Evolutionary conservation across 2,329 filamentous ascomycete genomes (phyloP).

Genomic region (Aspergillus thermomutatus): DNA sequence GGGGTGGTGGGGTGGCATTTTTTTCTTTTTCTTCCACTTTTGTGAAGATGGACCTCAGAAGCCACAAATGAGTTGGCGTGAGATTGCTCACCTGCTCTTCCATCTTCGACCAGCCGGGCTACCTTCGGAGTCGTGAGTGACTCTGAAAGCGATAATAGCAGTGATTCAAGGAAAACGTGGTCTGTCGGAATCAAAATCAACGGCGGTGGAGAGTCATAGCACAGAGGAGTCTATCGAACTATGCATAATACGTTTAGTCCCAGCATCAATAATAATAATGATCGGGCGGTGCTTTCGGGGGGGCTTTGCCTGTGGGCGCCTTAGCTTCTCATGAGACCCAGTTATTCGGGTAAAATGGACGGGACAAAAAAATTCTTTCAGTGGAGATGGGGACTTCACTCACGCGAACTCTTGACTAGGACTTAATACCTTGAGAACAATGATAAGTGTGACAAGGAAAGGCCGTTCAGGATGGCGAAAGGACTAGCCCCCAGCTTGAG

Average conservation of each 20-base stretch:
- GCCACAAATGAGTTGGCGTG: constrained; percentile 1
- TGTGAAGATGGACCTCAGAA: background rate
- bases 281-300: background rate
- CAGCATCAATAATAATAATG: background rate
- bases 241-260: constrained; percentile 1
- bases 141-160: constrained; percentile 23
- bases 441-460: background rate
- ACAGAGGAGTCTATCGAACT: constrained; percentile 14
- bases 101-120: constrained; percentile 41
- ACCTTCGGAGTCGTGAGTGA: constrained; percentile 26
- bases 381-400: constrained; percentile 1
- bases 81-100: constrained; percentile 41
- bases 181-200: constrained; percentile 17
- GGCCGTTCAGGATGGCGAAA: background rate
- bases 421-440: background rate
- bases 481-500: background rate
- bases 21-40: constrained; percentile 9
- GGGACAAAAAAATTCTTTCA: constrained; percentile 2
- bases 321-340: constrained; percentile 8
- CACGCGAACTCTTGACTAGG: background rate
- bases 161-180: constrained; percentile 13
- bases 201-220: constrained; percentile 23
- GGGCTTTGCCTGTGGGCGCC: constrained; percentile 1
- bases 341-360: constrained; percentile 10
- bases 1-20: constrained; percentile 11